These are phyloP conservation scores for Nakaseomyces uthaithaninus DNA, from an alignment of 1,139 yeast genomes.

Conservation along the genomic window DNA sequence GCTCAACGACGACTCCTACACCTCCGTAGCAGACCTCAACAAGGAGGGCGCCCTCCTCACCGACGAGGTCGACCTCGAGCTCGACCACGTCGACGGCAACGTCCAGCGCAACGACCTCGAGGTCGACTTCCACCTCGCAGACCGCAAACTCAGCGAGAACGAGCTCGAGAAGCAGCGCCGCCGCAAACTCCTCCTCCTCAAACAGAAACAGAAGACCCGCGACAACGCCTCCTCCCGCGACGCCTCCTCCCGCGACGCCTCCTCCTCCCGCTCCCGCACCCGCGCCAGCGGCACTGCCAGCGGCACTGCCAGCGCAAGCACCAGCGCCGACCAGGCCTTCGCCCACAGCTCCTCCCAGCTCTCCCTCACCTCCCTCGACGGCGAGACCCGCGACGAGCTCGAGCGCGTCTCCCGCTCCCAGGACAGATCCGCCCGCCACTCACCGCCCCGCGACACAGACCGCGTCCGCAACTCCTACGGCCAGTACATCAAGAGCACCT, in stretches of 20 bases:
- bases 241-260: not conserved
- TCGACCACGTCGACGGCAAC: constrained; percentile 7
- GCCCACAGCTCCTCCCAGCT: no score
- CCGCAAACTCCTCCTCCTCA: constrained; percentile 1
- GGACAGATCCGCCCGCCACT: constrained; percentile 1
- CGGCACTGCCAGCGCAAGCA: no score
- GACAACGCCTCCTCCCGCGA: not conserved
- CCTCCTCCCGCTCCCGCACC: no score
- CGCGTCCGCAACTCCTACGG: constrained; percentile 28
- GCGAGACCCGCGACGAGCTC: constrained; percentile 6
- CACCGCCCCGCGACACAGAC: constrained; percentile 7
- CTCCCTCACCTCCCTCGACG: constrained; percentile 4
- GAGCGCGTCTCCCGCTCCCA: not conserved
- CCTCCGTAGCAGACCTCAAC: constrained; percentile 27
- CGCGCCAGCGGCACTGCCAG: no score
- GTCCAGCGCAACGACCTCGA: constrained; percentile 3
- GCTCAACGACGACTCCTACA: constrained; percentile 13
- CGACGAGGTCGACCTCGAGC: constrained; percentile 27
- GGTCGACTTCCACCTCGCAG: constrained; percentile 2
- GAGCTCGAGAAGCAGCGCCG: constrained; percentile 5
- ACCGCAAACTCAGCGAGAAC: constrained; percentile 2
- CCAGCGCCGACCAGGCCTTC: no score
- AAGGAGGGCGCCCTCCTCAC: constrained; percentile 29
- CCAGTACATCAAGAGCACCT: constrained; percentile 21
- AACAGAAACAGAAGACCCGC: constrained; percentile 4